phyloP scores from a whole-genome alignment of 2,329 filamentous ascomycete species.

The Pseudogymnoascus sp. region DNA sequence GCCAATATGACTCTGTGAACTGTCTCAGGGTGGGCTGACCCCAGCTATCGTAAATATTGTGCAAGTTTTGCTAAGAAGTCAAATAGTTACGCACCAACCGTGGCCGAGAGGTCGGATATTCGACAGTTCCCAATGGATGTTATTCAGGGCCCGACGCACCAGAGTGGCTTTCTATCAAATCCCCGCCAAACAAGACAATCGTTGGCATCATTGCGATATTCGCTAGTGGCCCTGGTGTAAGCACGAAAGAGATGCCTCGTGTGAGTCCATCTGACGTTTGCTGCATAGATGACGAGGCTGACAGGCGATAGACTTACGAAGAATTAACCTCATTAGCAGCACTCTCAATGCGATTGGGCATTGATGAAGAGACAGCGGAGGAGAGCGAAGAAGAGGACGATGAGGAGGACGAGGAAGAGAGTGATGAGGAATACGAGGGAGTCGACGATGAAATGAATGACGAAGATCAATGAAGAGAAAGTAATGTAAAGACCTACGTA shows the following conservation, averaged over 20 bases:
- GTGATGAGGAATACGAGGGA: not conserved
- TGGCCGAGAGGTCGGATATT: not conserved
- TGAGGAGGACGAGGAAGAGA: not conserved
- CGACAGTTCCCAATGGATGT: not conserved
- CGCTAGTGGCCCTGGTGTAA: not conserved
- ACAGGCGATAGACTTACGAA: not conserved
- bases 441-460: not conserved
- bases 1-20: not conserved
- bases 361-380: not conserved
- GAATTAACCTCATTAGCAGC: conserved; percentile 3
- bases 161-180: conserved; percentile 3
- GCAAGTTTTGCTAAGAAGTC: not conserved
- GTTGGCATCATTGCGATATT: conserved; percentile 11
- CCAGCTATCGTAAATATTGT: not conserved
- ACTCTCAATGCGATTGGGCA: conserved; percentile 1
- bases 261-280: not conserved
- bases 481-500: not conserved
- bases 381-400: not conserved
- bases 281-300: not conserved
- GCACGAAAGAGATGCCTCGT: not conserved
- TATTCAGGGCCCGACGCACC: not conserved
- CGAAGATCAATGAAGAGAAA: not conserved
- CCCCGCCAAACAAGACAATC: not conserved
- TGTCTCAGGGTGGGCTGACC: not conserved
- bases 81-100: conserved; percentile 11